These are phyloP conservation scores for Penicillium sp. DNA, from an alignment of 2,329 filamentous ascomycete genomes.

Conservation along the genomic window DNA sequence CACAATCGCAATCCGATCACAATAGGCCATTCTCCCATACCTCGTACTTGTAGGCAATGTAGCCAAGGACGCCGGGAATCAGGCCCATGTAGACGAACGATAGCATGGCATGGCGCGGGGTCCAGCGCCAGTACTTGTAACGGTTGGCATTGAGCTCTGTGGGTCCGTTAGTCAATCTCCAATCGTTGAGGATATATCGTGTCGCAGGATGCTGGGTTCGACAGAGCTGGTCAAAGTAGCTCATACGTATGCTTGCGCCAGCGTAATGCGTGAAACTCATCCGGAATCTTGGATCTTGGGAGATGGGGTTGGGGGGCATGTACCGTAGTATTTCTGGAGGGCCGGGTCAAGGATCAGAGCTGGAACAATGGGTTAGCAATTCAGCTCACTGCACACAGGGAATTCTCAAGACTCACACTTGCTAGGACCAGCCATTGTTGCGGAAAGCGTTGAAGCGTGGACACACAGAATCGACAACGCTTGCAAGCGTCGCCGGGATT, in stretches of 20 bases:
- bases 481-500: constrained; percentile 7
- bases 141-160: constrained; percentile 79
- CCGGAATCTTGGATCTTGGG: background rate
- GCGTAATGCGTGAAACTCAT: background rate
- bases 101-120: constrained; percentile 73
- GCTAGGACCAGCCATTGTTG: constrained; percentile 52
- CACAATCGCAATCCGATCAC: background rate
- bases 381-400: background rate
- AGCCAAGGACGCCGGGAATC: constrained; percentile 68
- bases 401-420: constrained; percentile 37
- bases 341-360: constrained; percentile 45
- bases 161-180: constrained; percentile 11
- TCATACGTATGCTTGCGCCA: background rate
- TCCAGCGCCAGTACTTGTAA: constrained; percentile 96
- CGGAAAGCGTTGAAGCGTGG: constrained; percentile 19
- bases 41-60: constrained; percentile 75
- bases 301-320: constrained; percentile 21
- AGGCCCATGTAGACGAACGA: constrained; percentile 72
- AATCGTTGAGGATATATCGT: background rate
- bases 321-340: constrained; percentile 52
- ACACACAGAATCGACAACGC: constrained; percentile 12
- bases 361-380: constrained; percentile 52
- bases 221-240: background rate
- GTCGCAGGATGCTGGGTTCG: background rate
- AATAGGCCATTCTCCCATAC: constrained; percentile 60